phyloP scores from a whole-genome alignment of 495 filamentous ascomycete genomes.

The Pyronema domesticum region DNA sequence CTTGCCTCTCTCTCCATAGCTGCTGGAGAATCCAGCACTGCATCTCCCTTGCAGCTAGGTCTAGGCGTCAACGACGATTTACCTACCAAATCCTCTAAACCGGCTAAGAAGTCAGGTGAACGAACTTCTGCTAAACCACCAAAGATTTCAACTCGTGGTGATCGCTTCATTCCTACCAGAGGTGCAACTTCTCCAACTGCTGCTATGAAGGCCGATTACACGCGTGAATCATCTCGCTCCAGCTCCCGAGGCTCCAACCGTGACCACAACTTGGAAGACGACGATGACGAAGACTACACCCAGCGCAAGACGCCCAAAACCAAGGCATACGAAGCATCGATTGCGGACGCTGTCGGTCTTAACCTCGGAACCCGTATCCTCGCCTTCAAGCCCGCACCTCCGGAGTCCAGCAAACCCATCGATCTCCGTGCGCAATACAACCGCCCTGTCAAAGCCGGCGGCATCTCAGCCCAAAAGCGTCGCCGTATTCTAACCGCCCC shows the following conservation, averaged over 20 bases:
- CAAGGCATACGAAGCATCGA: conserved; percentile 77
- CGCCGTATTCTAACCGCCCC: conserved; percentile 85
- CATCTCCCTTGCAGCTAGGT: conserved; percentile 63
- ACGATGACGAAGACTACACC: conserved; percentile 38
- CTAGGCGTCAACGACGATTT: conserved; percentile 85
- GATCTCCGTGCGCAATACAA: conserved; percentile 97
- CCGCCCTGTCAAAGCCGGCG: conserved; percentile 60
- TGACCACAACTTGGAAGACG: conserved; percentile 8
- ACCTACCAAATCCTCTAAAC: conserved; percentile 56
- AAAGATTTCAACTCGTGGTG: conserved; percentile 73
- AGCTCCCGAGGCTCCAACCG: conserved; percentile 30
- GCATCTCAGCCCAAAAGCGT: conserved; percentile 61
- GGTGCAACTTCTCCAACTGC: conserved; percentile 72
- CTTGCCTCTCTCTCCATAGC: conserved; percentile 19
- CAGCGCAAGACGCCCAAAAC: conserved; percentile 66
- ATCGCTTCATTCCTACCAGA: conserved; percentile 92
- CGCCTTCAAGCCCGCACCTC: conserved; percentile 94
- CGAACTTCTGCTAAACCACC: conserved; percentile 36
- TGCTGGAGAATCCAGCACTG: conserved; percentile 28
- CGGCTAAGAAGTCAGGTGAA: conserved; percentile 54
- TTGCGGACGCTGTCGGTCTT: conserved; percentile 84
- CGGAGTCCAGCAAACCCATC: conserved; percentile 93
- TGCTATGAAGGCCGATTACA: conserved; percentile 54
- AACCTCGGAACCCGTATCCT: conserved; percentile 86
- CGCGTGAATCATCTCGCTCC: conserved; percentile 29